Base-by-base conservation (phyloP, 768 basidiomycete genomes). In the Lactifluus piperatus region DNA sequence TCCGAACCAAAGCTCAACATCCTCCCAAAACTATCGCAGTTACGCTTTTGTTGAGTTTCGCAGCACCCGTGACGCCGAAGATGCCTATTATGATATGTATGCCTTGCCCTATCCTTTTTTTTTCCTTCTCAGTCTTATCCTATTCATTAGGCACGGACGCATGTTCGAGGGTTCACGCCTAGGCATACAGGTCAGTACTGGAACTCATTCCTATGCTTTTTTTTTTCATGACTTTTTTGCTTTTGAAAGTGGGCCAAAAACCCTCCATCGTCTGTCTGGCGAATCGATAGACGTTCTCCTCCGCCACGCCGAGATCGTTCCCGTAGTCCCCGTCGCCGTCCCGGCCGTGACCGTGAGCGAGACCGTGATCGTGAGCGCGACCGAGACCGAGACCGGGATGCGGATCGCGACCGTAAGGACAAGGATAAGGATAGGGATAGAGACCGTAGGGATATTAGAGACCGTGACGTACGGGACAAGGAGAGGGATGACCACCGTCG, bases 1-100 rank as follows among this genome's bases (percentile, higher is more conserved):
- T 68, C 67, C 66, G 63, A 65, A 56, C 77, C 71, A 75, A 76
- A 80, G 78, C 83, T 84, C 83, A 82, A 83, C 77, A 67, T 73
- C 71, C 34, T 75, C 73, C 61, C 65, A 71, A 70, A 71, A 70
- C 68, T 66, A 66, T 73, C 76, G 76, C 77, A 90, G 89, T 76
- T 91, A 89, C 72, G 89, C 88, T 57, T 91, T 91, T 71, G 83
- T 91, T 69, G 88, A 91, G 71, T 91, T 90, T 68, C 83, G 86
- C 69, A 82, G 81, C 67, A 77, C 79, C 49, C 82, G 85, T 43
- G 87, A 90, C 67, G 88, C 88, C 20, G 88, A 90, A 67, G 86
- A 88, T 64, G 88, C 88, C 29, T 90, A 89, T 71, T 82, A 87
- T 68, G 86, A 89, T 60, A 90, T 91, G 88, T 90, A 70, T 61